A percentile compares a stretch with the other conserved stretches of the same genome.
These are phyloP conservation scores for Lonicera japonica DNA, from an alignment of 129 eudicot genomes.

Conservation along the genomic window DNA sequence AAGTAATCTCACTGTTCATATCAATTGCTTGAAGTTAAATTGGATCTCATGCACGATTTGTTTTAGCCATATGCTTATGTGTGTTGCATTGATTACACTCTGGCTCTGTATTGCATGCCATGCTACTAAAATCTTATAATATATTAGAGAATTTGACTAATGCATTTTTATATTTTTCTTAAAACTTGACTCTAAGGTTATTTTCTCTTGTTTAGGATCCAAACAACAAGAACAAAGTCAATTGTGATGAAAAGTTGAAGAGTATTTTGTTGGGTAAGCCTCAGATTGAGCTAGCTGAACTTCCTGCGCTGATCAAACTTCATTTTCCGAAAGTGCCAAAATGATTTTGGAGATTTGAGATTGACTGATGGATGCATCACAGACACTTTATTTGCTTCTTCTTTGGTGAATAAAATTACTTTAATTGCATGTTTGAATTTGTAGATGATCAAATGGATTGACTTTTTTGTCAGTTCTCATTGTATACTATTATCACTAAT, in stretches of 20 bases:
- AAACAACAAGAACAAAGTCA: conserved; percentile 67
- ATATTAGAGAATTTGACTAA: background rate
- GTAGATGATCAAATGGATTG: background rate
- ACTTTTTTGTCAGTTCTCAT: too few species aligned
- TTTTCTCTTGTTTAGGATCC: conserved; percentile 62
- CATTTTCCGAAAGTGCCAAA: conserved; percentile 80
- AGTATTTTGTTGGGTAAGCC: conserved; percentile 77
- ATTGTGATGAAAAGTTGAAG: conserved; percentile 90
- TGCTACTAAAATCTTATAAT: background rate
- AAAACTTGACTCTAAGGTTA: background rate
- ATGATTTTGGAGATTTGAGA: conserved; percentile 20
- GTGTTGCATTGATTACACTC: conserved; percentile 1
- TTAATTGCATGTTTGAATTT: background rate
- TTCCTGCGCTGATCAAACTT: conserved; percentile 75
- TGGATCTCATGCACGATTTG: background rate
- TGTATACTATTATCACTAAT: background rate
- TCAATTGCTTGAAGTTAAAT: too few species aligned
- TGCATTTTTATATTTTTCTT: background rate
- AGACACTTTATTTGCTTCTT: background rate
- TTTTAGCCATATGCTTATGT: background rate
- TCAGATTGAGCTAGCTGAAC: conserved; percentile 77
- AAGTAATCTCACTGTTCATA: too few species aligned
- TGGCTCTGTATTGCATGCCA: background rate
- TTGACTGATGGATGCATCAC: background rate
- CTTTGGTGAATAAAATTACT: background rate